Evolutionary conservation across 441 rosid genomes (phyloP), one percentile per base, ranked within the genome.

Genomic region (Macaranga tanarius): DNA sequence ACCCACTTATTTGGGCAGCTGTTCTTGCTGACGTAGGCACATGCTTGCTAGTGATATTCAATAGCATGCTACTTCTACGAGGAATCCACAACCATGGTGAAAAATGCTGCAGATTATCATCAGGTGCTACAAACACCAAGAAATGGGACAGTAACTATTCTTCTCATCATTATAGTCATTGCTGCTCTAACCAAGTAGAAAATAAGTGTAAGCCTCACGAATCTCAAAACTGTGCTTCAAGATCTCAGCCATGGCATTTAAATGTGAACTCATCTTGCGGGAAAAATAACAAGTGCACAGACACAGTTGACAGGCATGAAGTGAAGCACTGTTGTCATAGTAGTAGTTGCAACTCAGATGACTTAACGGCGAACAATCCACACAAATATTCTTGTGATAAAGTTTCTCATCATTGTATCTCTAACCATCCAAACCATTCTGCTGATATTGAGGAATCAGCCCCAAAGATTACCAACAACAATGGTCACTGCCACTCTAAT

Each of bases 1-100:
- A 91, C 72, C 99, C 99, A 0, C 76, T 91, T 68, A 79, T 95
- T 51, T 95, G 98, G 98, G 97, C 96, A 0, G 99, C 98, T 0
- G 98, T 91, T 62, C 92, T 95, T 0, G 83, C 86, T 2, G 98
- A 95, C 78, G 94, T 88, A 0, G 97, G 88, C 5, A 92, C 98
- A 15, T 95, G 98, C 80, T 16, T 95, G 70, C 66, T 95, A 2
- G 99, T 95, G 71, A 91, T 95, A 42, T 69, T 86, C 5, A 95
- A 90, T 72, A 92, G 99, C 77, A 92, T 90, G 99, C 79, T 85
- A 22, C 82, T 95, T 55, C 54, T 95, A 62, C 79, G 31, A 1
- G 47, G 51, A 13, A 10, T 63, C n/a, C 69, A 77, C n/a, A 79
- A 84, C 40, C 62, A 75, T 20, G 72, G 65, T 40, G 79, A 78